Conservation (phyloP, 2,329 filamentous ascomycete genomes). For the Aspergillus uvarum region DNA sequence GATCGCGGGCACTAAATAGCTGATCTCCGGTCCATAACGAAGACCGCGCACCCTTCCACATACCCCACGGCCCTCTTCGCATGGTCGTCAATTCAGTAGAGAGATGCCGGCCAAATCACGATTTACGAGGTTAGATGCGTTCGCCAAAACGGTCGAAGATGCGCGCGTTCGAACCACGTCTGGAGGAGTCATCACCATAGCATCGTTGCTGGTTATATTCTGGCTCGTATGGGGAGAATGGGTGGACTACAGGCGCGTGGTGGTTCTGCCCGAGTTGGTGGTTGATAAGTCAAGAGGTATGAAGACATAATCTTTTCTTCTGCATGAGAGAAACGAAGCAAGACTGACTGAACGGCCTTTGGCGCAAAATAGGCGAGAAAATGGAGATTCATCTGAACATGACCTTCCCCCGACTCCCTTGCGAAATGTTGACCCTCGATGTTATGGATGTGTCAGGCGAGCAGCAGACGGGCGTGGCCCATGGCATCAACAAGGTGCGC, state of each 20-base stretch:
- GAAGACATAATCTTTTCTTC: neutral
- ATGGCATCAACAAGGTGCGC: conserved; percentile 89
- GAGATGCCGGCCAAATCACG: conserved; percentile 85
- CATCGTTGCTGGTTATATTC: conserved; percentile 81
- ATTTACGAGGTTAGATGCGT: conserved; percentile 96
- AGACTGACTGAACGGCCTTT: conserved; percentile 18
- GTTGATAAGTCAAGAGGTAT: conserved; percentile 94
- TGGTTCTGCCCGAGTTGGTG: conserved; percentile 86
- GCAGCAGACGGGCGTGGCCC: conserved; percentile 89
- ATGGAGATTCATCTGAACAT: conserved; percentile 99
- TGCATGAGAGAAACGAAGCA: neutral
- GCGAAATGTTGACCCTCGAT: conserved; percentile 92
- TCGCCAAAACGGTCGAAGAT: conserved; percentile 98
- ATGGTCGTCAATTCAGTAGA: conserved; percentile 31
- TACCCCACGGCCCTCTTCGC: conserved; percentile 11
- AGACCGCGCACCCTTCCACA: conserved; percentile 10
- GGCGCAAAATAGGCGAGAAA: conserved; percentile 69
- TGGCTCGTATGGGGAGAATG: conserved; percentile 95
- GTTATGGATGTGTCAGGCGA: conserved; percentile 99
- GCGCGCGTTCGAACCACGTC: conserved; percentile 93
- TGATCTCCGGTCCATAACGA: conserved; percentile 11
- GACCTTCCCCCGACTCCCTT: conserved; percentile 89
- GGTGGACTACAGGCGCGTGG: conserved; percentile 82
- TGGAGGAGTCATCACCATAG: conserved; percentile 90
- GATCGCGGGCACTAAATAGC: conserved; percentile 15